Conservation (phyloP, 2,329 filamentous ascomycete genomes). For the Alternaria arborescens region DNA sequence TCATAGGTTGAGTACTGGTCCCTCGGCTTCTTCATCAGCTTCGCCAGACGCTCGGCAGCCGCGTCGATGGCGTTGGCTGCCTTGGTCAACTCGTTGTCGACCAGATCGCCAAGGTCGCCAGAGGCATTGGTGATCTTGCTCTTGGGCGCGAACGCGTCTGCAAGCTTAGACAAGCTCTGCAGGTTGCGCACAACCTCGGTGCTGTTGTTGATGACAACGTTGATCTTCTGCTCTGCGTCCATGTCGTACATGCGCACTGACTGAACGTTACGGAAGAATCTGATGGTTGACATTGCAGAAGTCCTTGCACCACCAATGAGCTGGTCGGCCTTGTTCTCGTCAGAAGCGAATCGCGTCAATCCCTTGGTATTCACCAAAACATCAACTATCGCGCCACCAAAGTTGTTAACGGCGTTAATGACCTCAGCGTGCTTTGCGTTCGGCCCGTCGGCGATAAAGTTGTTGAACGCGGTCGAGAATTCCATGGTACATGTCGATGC, state of each 20-base stretch:
- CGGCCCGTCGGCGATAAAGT: slow-evolving; percentile 95
- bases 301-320: slow-evolving; percentile 83
- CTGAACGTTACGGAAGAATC: slow-evolving; percentile 93
- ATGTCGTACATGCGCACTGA: slow-evolving; percentile 93
- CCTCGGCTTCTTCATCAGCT: slow-evolving; percentile 94
- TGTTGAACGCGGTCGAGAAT: slow-evolving; percentile 97
- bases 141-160: slow-evolving; percentile 89
- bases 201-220: slow-evolving; percentile 96
- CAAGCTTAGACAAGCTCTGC: slow-evolving; percentile 91
- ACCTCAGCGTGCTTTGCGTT: slow-evolving; percentile 89
- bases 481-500: slow-evolving; percentile 93
- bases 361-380: slow-evolving; percentile 97
- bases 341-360: slow-evolving; percentile 87
- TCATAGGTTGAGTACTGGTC: slow-evolving; percentile 97
- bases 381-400: slow-evolving; percentile 89
- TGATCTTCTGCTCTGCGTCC: slow-evolving; percentile 90
- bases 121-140: slow-evolving; percentile 80
- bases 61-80: slow-evolving; percentile 95
- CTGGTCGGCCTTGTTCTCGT: slow-evolving; percentile 92
- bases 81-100: slow-evolving; percentile 90
- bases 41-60: slow-evolving; percentile 85
- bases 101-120: slow-evolving; percentile 90
- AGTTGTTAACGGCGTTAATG: slow-evolving; percentile 90
- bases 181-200: slow-evolving; percentile 94
- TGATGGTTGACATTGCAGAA: slow-evolving; percentile 85